Percentiles rank a stretch among this genome's conserved stretches.
These are phyloP conservation scores for Xylariaceae sp. DNA, from an alignment of 2,329 filamentous ascomycete species.

Conservation along the genomic window DNA sequence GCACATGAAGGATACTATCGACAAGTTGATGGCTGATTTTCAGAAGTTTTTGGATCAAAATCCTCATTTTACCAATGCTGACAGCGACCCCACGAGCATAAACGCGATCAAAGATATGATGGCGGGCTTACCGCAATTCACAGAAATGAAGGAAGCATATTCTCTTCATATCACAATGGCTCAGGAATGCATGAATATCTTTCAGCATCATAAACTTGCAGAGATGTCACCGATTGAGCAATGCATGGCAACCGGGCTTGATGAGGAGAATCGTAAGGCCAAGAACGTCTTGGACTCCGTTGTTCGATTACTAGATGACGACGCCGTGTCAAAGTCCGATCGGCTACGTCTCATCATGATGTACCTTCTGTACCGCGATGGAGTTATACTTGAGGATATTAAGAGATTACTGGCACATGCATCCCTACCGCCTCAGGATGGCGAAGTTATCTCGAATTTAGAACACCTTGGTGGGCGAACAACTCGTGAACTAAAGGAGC, in stretches of 20 bases:
- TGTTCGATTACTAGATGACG: constrained; percentile 86
- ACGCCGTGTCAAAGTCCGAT: constrained; percentile 72
- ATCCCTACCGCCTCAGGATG: constrained; percentile 75
- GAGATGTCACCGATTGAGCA: constrained; percentile 91
- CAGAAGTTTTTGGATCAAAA: constrained; percentile 90
- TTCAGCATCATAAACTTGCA: constrained; percentile 81
- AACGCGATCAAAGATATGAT: constrained; percentile 98
- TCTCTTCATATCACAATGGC: constrained; percentile 96
- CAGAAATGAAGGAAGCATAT: constrained; percentile 94
- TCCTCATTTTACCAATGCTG: constrained; percentile 83
- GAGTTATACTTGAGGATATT: constrained; percentile 82
- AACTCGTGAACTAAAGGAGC: constrained; percentile 74
- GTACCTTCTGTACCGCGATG: constrained; percentile 85
- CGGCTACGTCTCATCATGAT: constrained; percentile 84
- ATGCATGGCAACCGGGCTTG: constrained; percentile 86
- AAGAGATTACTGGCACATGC: constrained; percentile 85
- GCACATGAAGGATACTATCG: constrained; percentile 98
- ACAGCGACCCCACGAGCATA: constrained; percentile 73
- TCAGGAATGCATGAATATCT: constrained; percentile 94
- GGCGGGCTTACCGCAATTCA: constrained; percentile 90
- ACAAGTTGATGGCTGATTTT: constrained; percentile 91
- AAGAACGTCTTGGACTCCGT: constrained; percentile 88
- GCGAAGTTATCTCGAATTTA: constrained; percentile 76
- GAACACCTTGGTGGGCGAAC: constrained; percentile 80
- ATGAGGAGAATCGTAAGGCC: constrained; percentile 89